Base-by-base conservation (phyloP, 2,329 filamentous ascomycete species). In the Exophiala oligosperma region DNA sequence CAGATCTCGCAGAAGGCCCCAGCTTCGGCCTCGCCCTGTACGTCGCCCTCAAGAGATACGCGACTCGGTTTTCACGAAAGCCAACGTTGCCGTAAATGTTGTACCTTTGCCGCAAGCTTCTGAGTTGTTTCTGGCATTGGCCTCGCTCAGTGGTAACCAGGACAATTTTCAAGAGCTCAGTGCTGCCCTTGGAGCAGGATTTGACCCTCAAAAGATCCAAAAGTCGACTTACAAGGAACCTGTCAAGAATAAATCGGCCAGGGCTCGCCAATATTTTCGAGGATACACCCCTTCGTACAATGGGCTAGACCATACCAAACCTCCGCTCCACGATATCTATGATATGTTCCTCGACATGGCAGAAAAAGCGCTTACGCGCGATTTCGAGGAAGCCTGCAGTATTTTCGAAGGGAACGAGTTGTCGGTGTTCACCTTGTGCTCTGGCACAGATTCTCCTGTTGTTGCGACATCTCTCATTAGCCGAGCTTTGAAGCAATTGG, bases 371-470 rank as follows among this genome's bases (percentile, higher is more conserved):
- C 40, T 50, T 12, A 29, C 49, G 9, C 54, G 62, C 0, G 77
- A 72, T 54, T 57, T 69, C 61, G 63, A 71, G 9, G 64, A 81
- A 8, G 51, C 51, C 70, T 75, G 1, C 43, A 79, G 1, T 28
- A 68, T 2, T 63, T 71, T 49, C 63, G 79, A 1, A 66, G 71
- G 7, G 67, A 68, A 2, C 68, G 74, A 5, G 67, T 64, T 88
- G 26, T 73, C 79, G 7, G 76, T 92, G 26, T 88, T 81, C 0
- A 93, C 90, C 0, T 84, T 92, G 76, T 92, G 89, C 69, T 92
- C 89, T 1, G 90, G 90, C 0, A 92, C 90, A 0, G 90, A 93
- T 64, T 84, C 85, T 3, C 90, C 90, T 0, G 73, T 93, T 1
- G 76, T 92, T 1, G 86, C 86, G 0, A 68, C 91, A 12, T 74